A percentile compares a stretch with the other conserved stretches of the same genome.
Evolutionary conservation across 176 grass and related monocot genomes (phyloP).

Genomic region (Saccharum officinarum): DNA sequence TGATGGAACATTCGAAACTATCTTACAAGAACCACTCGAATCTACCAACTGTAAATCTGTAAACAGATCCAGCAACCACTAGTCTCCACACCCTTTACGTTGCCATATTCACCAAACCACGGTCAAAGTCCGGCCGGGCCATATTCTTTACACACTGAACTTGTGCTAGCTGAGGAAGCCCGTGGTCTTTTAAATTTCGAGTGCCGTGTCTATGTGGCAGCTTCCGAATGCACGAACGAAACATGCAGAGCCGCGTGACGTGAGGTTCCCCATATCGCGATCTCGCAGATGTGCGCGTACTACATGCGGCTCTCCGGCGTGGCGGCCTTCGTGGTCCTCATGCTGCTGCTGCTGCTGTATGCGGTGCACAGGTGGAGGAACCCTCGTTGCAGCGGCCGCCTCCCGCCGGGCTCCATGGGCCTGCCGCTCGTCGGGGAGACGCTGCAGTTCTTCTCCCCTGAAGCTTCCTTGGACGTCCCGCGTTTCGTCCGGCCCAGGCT

Average conservation of each 20-base stretch:
- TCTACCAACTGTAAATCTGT: constrained; percentile 1
- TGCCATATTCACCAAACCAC: background rate
- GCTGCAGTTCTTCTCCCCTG: constrained; percentile 63
- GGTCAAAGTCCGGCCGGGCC: background rate
- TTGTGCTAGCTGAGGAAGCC: background rate
- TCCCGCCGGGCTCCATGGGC: constrained; percentile 75
- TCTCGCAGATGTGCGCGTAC: constrained; percentile 19
- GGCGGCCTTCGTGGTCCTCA: background rate
- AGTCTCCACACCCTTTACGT: constrained; percentile 45
- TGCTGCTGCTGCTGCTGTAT: constrained; percentile 33
- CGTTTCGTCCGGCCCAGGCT: constrained; percentile 58
- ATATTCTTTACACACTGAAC: constrained; percentile 19
- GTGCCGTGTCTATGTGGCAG: background rate
- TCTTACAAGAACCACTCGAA: constrained; percentile 17
- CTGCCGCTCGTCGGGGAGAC: constrained; percentile 69
- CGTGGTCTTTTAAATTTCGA: background rate
- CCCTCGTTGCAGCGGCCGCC: constrained; percentile 43
- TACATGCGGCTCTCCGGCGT: background rate
- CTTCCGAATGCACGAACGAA: background rate
- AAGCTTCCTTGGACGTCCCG: constrained; percentile 51
- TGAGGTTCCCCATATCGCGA: background rate
- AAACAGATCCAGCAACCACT: constrained; percentile 10
- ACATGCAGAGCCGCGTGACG: background rate
- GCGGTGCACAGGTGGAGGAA: constrained; percentile 49
- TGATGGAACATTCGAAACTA: background rate